Evolutionary conservation across 495 filamentous ascomycete species (phyloP).

Genomic region (Penicillium herquei): DNA sequence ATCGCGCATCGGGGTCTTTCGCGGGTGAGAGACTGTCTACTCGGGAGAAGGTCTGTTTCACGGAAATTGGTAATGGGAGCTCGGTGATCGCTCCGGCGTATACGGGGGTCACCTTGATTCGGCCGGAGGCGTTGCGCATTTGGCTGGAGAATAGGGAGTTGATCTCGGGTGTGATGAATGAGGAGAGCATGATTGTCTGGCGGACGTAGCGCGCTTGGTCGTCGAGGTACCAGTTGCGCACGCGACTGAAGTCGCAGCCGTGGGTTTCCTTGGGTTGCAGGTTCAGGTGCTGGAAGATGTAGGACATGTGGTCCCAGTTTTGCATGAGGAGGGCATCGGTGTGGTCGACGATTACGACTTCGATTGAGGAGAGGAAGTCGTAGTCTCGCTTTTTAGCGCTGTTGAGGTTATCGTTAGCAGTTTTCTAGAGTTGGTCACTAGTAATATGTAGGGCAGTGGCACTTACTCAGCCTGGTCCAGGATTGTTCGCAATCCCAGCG

Average conservation of each 20-base stretch:
- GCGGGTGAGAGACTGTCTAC: conserved; percentile 67
- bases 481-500: conserved; percentile 83
- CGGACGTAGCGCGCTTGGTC: conserved; percentile 74
- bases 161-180: conserved; percentile 86
- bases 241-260: conserved; percentile 90
- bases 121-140: conserved; percentile 78
- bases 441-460: neutral
- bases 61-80: conserved; percentile 61
- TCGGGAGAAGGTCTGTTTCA: conserved; percentile 88
- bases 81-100: conserved; percentile 67
- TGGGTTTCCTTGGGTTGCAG: conserved; percentile 85
- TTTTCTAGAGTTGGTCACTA: neutral
- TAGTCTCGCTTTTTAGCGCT: conserved; percentile 75
- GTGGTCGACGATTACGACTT: conserved; percentile 86
- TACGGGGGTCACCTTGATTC: conserved; percentile 63
- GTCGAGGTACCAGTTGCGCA: conserved; percentile 90
- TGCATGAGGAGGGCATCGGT: conserved; percentile 95
- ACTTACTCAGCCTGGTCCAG: conserved; percentile 68
- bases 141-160: conserved; percentile 72
- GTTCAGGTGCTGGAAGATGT: conserved; percentile 89
- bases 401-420: neutral
- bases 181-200: conserved; percentile 76
- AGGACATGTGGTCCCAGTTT: conserved; percentile 95
- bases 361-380: conserved; percentile 91
- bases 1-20: conserved; percentile 83